Base-by-base conservation (phyloP, 1,284 basidiomycete species). In the Tetrapyrgos nigripes region DNA sequence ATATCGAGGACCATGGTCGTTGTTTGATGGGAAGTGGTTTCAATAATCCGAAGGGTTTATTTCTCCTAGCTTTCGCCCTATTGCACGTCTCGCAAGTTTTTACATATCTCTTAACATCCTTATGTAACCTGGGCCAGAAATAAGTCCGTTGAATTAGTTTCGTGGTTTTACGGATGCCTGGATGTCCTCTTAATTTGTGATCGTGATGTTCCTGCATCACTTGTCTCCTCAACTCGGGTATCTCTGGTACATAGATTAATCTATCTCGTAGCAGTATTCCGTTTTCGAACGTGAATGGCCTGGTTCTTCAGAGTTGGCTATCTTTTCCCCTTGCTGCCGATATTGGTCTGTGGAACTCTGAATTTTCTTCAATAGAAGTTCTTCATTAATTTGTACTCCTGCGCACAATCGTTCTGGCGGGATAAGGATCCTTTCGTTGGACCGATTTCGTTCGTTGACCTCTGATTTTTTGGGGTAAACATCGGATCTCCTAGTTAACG, bases 121-220 rank as follows among this genome's bases (percentile, higher is more conserved):
- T 27, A 21, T 57, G 45, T n/a, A 70, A 47, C 10, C 49, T 24
- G 6, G 66, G 68, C 69, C 69, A 72, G 23, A 51, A 67, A 57
- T 66, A 72, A 40, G 61, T 54, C 4, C 61, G 37, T 3, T 46
- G 14, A 9, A 71, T 53, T 9, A 64, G 44, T 53, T 66, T 57
- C 10, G 59, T 28, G 1, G 75, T 79, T 57, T 72, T 75, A 4
- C 52, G 49, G 17, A 60, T 54, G 5, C 78, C 77, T 11, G 64
- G 71, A 61, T 80, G 77, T 8, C 78, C 61, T 62, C 51, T 1
- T 9, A 60, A 26, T 13, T 50, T 52, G 19, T 58, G 52, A 44
- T 64, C 35, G 21, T 53, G 50, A 19, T 40, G 17, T 11, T 11
- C 13, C 4, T n/a, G 17, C 17, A 53, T 13, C 2, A 44, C 13